Evolutionary conservation across 2,329 filamentous ascomycete species (phyloP).

Genomic region (Aspergillus persii): DNA sequence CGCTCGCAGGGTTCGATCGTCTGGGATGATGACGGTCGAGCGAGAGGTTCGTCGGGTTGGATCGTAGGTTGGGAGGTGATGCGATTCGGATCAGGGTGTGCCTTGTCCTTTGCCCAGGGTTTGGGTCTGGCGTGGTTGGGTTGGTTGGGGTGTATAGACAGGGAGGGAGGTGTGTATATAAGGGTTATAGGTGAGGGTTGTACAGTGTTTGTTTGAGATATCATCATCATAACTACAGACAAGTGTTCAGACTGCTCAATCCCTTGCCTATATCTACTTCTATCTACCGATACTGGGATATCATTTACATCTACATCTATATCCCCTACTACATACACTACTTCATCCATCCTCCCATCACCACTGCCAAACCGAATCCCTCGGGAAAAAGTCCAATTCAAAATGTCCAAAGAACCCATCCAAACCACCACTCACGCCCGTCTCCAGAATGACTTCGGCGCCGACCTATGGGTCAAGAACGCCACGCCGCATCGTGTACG

Average conservation of each 20-base stretch:
- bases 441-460: constrained; percentile 35
- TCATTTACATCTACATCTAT: too few relatives aligned
- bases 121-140: neutral
- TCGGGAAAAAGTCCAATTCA: neutral
- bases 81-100: neutral
- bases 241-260: too few relatives aligned
- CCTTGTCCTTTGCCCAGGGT: neutral
- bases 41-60: neutral
- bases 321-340: too few relatives aligned
- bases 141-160: neutral
- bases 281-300: too few relatives aligned
- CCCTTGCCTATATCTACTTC: too few relatives aligned
- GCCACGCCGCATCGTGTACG: neutral
- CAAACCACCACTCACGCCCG: constrained; percentile 18
- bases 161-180: neutral
- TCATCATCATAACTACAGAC: too few relatives aligned
- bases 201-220: too few relatives aligned
- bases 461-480: constrained; percentile 36
- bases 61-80: neutral
- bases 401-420: neutral
- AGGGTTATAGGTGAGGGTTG: neutral
- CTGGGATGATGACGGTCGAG: too few relatives aligned
- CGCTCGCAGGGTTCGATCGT: too few relatives aligned
- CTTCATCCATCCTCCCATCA: too few relatives aligned
- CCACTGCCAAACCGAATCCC: neutral